Evolutionary conservation across 257 asterid genomes (phyloP).

Genomic region (Datura wrightii): DNA sequence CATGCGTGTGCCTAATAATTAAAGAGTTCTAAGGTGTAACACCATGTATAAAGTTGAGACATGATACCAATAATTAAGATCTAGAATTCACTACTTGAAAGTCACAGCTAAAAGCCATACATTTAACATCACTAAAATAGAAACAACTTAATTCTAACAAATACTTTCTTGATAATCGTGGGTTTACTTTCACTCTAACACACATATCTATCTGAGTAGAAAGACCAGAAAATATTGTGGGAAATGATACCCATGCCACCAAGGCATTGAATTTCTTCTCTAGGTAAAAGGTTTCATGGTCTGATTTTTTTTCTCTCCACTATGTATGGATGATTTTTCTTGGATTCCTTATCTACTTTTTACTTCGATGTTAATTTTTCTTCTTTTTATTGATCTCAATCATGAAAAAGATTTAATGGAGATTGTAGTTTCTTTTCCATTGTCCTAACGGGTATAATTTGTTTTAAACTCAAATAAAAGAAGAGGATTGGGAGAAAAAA

Average conservation of each 20-base stretch:
- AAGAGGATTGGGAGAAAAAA: too few relatives aligned
- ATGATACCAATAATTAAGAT: background rate
- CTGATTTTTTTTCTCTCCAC: background rate
- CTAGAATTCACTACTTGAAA: background rate
- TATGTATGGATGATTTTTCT: constrained; percentile 18
- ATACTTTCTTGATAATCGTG: too few relatives aligned
- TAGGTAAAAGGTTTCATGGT: background rate
- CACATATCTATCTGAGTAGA: background rate
- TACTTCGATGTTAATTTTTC: background rate
- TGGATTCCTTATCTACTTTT: constrained; percentile 6
- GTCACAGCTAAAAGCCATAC: background rate
- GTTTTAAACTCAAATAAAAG: too few relatives aligned
- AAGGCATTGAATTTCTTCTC: background rate
- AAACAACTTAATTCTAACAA: too few relatives aligned
- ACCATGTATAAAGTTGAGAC: background rate
- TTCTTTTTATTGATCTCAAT: background rate
- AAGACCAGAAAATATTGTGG: background rate
- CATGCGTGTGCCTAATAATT: too few relatives aligned
- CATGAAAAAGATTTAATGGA: background rate
- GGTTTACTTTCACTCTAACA: too few relatives aligned
- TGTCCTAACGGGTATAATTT: too few relatives aligned
- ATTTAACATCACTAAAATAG: too few relatives aligned
- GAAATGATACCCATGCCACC: background rate
- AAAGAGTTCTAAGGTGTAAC: too few relatives aligned
- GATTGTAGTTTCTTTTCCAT: too few relatives aligned